phyloP scores from a whole-genome alignment of 345 rosid species.

The Eucalyptus coolabah region DNA sequence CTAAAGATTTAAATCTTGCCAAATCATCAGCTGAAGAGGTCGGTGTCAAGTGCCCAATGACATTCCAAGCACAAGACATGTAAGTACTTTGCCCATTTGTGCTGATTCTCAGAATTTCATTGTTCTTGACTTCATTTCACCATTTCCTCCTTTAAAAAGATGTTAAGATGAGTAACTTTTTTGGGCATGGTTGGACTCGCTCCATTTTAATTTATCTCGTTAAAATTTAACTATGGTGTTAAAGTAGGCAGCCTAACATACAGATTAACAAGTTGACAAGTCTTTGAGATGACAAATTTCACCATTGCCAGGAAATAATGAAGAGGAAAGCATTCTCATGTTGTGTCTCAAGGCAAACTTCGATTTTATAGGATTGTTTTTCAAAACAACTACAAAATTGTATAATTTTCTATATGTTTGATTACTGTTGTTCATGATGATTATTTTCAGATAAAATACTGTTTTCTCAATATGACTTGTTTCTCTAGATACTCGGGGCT shows the following conservation, averaged over 20 bases:
- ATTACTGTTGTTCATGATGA: not conserved
- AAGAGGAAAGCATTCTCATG: not conserved
- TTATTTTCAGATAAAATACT: not conserved
- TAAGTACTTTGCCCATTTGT: constrained; percentile 10
- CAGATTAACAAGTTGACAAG: not conserved
- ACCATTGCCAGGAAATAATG: not conserved
- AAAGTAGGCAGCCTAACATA: not conserved
- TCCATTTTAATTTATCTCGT: not conserved
- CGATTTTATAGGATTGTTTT: not conserved
- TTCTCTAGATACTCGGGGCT: constrained; percentile 48
- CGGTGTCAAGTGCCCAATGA: constrained; percentile 36
- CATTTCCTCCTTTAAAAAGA: not conserved
- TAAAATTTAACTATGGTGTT: not conserved
- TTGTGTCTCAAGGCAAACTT: not conserved
- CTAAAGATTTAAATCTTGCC: constrained; percentile 74
- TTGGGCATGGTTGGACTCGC: not conserved
- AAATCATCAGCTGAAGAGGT: constrained; percentile 52
- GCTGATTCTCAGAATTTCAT: not conserved
- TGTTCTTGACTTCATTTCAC: not conserved
- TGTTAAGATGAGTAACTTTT: not conserved
- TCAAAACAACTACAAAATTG: not conserved
- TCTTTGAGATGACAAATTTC: not conserved
- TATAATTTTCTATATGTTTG: not conserved
- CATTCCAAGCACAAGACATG: constrained; percentile 57
- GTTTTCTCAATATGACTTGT: not conserved